Percentiles rank a stretch among this genome's conserved stretches.
Conservation (phyloP, 768 basidiomycete genomes). For the Tylopilus sp. region DNA sequence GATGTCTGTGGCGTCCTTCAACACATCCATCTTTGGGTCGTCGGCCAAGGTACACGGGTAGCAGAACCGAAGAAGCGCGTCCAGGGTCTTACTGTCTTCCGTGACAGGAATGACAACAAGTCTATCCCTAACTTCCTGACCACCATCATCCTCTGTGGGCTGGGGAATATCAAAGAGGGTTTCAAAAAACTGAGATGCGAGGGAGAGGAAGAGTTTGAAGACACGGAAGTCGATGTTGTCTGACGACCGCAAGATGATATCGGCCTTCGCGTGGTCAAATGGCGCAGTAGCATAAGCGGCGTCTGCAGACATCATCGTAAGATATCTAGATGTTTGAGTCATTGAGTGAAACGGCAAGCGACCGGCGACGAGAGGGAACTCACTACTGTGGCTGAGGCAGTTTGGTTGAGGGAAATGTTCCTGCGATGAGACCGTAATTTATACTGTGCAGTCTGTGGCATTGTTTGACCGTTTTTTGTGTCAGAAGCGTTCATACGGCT, state of each 20-base stretch:
- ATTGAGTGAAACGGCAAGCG: background rate
- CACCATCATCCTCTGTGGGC: slow-evolving; percentile 1
- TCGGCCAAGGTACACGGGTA: slow-evolving; percentile 21
- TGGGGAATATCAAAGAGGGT: slow-evolving; percentile 28
- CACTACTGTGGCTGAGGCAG: background rate
- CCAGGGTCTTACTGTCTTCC: slow-evolving; percentile 11
- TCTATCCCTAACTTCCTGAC: slow-evolving; percentile 16
- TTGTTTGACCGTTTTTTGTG: background rate
- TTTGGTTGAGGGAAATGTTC: background rate
- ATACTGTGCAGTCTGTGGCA: background rate
- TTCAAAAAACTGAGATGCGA: slow-evolving; percentile 28
- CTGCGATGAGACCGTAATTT: background rate
- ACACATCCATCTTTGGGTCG: slow-evolving; percentile 15
- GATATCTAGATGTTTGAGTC: background rate
- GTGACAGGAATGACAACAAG: slow-evolving; percentile 17
- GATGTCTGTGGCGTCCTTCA: slow-evolving; percentile 5
- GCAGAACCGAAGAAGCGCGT: slow-evolving; percentile 23
- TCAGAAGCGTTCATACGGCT: background rate
- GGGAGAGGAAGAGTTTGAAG: slow-evolving; percentile 6
- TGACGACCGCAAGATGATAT: slow-evolving; percentile 11
- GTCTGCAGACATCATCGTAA: background rate
- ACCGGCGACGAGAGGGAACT: background rate
- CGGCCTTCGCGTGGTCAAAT: slow-evolving; percentile 15
- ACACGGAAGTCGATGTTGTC: background rate
- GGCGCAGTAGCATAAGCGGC: background rate